phyloP scores from a whole-genome alignment of 306 rosid genomes.

The Fagus crenata region DNA sequence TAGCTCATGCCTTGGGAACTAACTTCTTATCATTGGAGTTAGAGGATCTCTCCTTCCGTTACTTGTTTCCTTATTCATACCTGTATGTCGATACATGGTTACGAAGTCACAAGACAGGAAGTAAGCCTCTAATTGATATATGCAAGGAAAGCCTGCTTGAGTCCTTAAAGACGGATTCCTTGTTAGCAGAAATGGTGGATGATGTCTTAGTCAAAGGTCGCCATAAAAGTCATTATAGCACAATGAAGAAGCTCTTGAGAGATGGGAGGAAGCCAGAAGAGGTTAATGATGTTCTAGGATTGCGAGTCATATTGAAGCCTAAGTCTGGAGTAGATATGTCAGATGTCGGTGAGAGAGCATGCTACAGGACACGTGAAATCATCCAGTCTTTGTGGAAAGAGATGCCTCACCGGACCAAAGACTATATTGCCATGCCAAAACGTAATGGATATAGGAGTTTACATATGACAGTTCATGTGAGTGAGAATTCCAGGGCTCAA shows the following conservation, averaged over 20 bases:
- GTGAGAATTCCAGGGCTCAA: slow-evolving; percentile 51
- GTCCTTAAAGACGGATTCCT: slow-evolving; percentile 48
- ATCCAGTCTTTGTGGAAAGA: slow-evolving; percentile 75
- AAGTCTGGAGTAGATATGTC: slow-evolving; percentile 38
- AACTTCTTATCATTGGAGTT: slow-evolving; percentile 64
- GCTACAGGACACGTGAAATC: slow-evolving; percentile 63
- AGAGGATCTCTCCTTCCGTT: slow-evolving; percentile 81
- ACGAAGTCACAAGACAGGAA: slow-evolving; percentile 57
- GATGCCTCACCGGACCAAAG: slow-evolving; percentile 73
- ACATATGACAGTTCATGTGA: slow-evolving; percentile 91
- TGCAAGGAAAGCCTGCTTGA: slow-evolving; percentile 56
- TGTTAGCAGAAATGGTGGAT: slow-evolving; percentile 48
- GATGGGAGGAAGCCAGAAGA: slow-evolving; percentile 87
- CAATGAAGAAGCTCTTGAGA: slow-evolving; percentile 84
- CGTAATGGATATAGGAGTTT: slow-evolving; percentile 82
- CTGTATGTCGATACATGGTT: slow-evolving; percentile 78
- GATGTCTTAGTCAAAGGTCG: slow-evolving; percentile 66
- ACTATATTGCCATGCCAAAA: slow-evolving; percentile 81
- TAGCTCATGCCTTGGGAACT: slow-evolving; percentile 84
- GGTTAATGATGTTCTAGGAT: slow-evolving; percentile 79
- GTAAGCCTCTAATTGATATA: slow-evolving; percentile 54
- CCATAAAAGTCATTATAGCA: slow-evolving; percentile 83
- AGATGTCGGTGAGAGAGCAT: slow-evolving; percentile 68
- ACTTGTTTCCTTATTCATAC: slow-evolving; percentile 79
- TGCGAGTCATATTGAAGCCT: slow-evolving; percentile 72